A percentile compares a stretch with the other conserved stretches of the same genome.
Conservation (phyloP, 2,329 filamentous ascomycete species). For the Cladosporium colombiae region DNA sequence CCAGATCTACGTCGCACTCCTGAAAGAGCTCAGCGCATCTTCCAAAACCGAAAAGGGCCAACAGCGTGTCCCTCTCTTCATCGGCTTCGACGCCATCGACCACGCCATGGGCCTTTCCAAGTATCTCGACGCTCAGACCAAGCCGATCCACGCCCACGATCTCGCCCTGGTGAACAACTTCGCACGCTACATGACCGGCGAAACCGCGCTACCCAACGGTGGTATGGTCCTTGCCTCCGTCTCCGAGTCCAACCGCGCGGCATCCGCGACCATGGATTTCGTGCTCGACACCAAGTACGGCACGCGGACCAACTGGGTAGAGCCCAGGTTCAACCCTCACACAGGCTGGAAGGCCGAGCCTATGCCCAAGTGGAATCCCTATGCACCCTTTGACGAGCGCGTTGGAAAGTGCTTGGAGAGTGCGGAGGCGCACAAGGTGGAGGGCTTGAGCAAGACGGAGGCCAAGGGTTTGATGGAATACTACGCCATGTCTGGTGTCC, state of each 20-base stretch:
- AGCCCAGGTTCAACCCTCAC: conserved; percentile 43
- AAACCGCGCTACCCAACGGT: conserved; percentile 63
- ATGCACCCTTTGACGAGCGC: conserved; percentile 54
- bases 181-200: conserved; percentile 67
- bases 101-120: conserved; percentile 78
- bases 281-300: conserved; percentile 44
- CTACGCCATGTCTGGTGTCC: conserved; percentile 81
- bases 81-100: conserved; percentile 75
- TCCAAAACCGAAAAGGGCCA: conserved; percentile 39
- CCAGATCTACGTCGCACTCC: conserved; percentile 77
- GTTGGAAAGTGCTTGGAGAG: conserved; percentile 50
- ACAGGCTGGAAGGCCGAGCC: conserved; percentile 30
- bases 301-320: conserved; percentile 52
- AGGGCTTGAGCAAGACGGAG: conserved; percentile 72
- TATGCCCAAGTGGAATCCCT: conserved; percentile 53
- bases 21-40: conserved; percentile 70
- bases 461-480: conserved; percentile 84
- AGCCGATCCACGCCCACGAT: conserved; percentile 83
- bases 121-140: conserved; percentile 71
- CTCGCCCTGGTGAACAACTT: conserved; percentile 75
- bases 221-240: conserved; percentile 76
- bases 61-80: conserved; percentile 64
- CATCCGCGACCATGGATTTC: conserved; percentile 63
- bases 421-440: conserved; percentile 55
- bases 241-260: conserved; percentile 68